Evolutionary conservation across 2,329 filamentous ascomycete genomes (phyloP).

Genomic region (Cladosporium sp.): DNA sequence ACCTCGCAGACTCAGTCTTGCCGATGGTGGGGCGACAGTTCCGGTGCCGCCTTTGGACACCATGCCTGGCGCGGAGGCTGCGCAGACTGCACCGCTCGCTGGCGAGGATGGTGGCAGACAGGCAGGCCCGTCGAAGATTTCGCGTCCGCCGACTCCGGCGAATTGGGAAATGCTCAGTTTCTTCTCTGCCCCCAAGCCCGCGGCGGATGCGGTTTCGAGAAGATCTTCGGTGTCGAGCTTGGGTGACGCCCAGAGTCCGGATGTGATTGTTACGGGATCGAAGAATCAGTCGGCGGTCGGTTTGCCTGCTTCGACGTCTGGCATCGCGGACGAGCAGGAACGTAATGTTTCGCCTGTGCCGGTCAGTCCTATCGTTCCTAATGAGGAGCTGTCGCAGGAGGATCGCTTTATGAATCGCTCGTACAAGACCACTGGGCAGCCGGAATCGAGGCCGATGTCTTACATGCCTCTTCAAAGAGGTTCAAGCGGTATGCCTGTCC

Average conservation of each 20-base stretch:
- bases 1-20: conserved; percentile 1
- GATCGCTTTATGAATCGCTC: not conserved
- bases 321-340: not conserved
- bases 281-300: conserved; percentile 1
- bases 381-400: too few relatives aligned
- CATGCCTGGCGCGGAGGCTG: not conserved
- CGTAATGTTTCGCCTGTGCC: conserved; percentile 2
- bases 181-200: conserved; percentile 21
- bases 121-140: too few relatives aligned
- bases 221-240: conserved; percentile 27
- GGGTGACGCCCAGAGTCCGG: conserved; percentile 12
- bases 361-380: too few relatives aligned
- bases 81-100: not conserved
- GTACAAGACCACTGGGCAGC: not conserved
- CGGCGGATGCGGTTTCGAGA: conserved; percentile 15
- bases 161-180: conserved; percentile 20
- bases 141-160: conserved; percentile 4
- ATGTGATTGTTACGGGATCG: not conserved
- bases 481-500: conserved; percentile 19
- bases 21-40: not conserved
- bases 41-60: not conserved
- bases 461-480: conserved; percentile 27
- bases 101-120: not conserved
- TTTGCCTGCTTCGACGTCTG: not conserved
- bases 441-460: conserved; percentile 25